Evolutionary conservation across 139 green algal species (phyloP), one percentile per base, ranked within the genome.

Genomic region (Micromonas commoda): DNA sequence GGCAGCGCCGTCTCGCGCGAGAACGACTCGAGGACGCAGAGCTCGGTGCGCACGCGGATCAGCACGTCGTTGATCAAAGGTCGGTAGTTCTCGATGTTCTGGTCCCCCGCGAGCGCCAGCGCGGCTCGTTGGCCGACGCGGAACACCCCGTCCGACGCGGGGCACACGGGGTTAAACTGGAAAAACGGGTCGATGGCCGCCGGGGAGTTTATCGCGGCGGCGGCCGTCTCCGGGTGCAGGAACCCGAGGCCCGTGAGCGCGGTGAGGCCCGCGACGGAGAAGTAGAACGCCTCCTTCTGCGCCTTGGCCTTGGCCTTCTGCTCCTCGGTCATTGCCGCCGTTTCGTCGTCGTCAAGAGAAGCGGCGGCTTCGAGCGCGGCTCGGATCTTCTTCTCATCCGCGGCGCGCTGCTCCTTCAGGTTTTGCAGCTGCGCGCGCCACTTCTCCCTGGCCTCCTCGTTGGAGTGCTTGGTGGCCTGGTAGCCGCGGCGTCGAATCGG

Each of bases 11-110:
- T 82, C 34, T 82, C 78, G 32, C 78, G 34, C 9, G 45, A 23
- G 37, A 82, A 82, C 23, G 37, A 73, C 63, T 82, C 78, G 24
- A 82, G 71, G 32, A 82, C 70, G 63, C 78, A 82, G 35, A 82
- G 60, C 78, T 80, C 75, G 35, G 75, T 80, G 3, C 77, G 53
- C 1, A 82, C 78, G 78, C 78, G 78, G 64, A 82, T 82, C n/a
- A 82, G 64, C 4, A 82, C 78, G 28, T 82, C 78, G 38, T 82
- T 82, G 63, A 82, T 82, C 38, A 82, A 39, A 16, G 78, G 78
- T 51, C 78, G 69, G 63, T 82, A 82, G 69, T 82, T 69, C 28
- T 82, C 70, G 38, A 82, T 78, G 78, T 82, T 82, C 0, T 73
- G n/a, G 33, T 71, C 60, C 53, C 78, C 78, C 2, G 78, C 78